phyloP scores from a whole-genome alignment of 75 land plant species.

The Adiantum capillusveneris region DNA sequence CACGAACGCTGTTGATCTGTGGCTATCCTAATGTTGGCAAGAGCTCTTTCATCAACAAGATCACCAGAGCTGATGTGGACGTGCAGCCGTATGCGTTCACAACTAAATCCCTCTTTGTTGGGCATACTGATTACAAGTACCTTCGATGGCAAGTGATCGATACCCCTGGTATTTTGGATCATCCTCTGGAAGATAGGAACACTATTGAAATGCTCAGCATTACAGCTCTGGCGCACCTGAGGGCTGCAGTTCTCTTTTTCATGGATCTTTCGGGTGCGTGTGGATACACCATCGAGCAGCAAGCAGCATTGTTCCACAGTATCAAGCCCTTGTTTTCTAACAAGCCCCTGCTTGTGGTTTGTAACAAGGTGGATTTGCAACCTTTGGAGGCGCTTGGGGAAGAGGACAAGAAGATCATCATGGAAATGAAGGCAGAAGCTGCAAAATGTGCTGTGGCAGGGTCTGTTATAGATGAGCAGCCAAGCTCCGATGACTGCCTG shows the following conservation, averaged over 20 bases:
- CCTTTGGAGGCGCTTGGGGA: conserved; percentile 67
- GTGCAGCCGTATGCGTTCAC: conserved; percentile 98
- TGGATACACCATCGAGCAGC: conserved; percentile 78
- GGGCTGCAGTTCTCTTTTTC: conserved; percentile 83
- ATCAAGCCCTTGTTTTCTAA: conserved; percentile 85
- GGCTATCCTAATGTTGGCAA: conserved; percentile 96
- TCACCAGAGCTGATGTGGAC: conserved; percentile 96
- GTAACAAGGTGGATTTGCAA: conserved; percentile 89
- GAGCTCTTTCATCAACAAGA: conserved; percentile 90
- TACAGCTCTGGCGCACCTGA: conserved; percentile 80
- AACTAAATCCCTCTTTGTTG: conserved; percentile 88
- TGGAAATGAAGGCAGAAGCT: conserved; percentile 82
- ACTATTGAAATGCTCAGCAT: conserved; percentile 96
- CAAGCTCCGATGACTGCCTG: conserved; percentile 40
- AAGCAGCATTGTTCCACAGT: conserved; percentile 81
- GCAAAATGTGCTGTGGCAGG: conserved; percentile 47
- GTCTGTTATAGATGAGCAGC: conserved; percentile 30
- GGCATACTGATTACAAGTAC: conserved; percentile 93
- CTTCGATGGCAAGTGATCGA: conserved; percentile 89
- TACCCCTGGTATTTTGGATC: conserved; percentile 88
- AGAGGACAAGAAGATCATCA: conserved; percentile 55
- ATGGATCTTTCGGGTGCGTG: conserved; percentile 86
- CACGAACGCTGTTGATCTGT: conserved; percentile 80
- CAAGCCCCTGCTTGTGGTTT: conserved; percentile 79
- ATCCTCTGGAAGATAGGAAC: conserved; percentile 90